Percentiles rank a stretch among this genome's conserved stretches.
Evolutionary conservation across 805 yeast species (phyloP).

Genomic region (Teunomyces pallodes): DNA sequence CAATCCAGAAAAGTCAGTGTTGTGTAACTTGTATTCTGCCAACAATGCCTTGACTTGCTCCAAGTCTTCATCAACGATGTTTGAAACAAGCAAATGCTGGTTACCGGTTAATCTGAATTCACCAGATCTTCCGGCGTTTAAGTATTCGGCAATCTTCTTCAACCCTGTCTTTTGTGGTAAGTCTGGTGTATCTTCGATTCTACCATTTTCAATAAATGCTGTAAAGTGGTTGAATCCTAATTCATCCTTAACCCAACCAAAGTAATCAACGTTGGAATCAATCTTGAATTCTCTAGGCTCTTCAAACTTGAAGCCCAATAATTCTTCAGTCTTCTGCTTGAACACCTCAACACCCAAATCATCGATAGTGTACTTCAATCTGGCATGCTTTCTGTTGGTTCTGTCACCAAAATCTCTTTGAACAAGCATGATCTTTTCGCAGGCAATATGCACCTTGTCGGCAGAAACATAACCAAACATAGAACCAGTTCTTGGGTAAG

Average conservation of each 20-base stretch:
- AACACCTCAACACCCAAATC: slow-evolving; percentile 87
- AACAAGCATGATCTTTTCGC: slow-evolving; percentile 89
- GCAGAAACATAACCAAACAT: slow-evolving; percentile 71
- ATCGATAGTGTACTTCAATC: slow-evolving; percentile 95
- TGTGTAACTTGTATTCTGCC: slow-evolving; percentile 76
- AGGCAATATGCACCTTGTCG: slow-evolving; percentile 70
- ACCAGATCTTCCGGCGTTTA: slow-evolving; percentile 58
- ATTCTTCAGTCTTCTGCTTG: slow-evolving; percentile 77
- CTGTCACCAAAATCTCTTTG: slow-evolving; percentile 96
- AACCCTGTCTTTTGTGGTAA: slow-evolving; percentile 88
- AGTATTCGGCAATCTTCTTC: slow-evolving; percentile 68
- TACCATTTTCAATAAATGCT: slow-evolving; percentile 91
- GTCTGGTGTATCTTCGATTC: slow-evolving; percentile 90
- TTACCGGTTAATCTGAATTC: slow-evolving; percentile 94
- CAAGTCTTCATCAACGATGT: slow-evolving; percentile 67
- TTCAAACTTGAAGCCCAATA: slow-evolving; percentile 72
- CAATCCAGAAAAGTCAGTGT: slow-evolving; percentile 76
- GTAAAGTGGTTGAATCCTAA: slow-evolving; percentile 85
- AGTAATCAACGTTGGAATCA: slow-evolving; percentile 83
- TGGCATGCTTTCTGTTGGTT: slow-evolving; percentile 93
- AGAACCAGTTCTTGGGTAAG: slow-evolving; percentile 94
- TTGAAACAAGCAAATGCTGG: slow-evolving; percentile 82
- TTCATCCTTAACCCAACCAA: slow-evolving; percentile 92
- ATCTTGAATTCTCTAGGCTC: slow-evolving; percentile 72
- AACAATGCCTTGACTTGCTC: slow-evolving; percentile 60